Evolutionary conservation across 2,329 filamentous ascomycete species (phyloP).

Genomic region (Trichoderma koningii): DNA sequence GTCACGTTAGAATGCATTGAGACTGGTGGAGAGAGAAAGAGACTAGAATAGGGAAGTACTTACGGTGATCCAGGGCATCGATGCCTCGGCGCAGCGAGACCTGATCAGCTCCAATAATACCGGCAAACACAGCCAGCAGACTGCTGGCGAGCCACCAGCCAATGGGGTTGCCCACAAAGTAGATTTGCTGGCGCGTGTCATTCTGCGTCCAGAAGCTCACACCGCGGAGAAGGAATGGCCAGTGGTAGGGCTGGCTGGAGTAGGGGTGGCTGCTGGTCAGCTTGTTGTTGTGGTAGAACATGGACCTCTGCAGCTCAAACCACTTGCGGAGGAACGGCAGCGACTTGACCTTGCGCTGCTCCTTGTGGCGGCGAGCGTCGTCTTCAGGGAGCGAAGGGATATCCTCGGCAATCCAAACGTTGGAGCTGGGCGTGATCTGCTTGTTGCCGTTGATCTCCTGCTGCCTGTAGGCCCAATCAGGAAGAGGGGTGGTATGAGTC

Average conservation of each 20-base stretch:
- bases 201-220: constrained; percentile 99
- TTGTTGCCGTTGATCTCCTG: constrained; percentile 99
- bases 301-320: constrained; percentile 92
- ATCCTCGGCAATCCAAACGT: constrained; percentile 92
- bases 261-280: constrained; percentile 97
- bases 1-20: not conserved
- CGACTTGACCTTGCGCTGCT: constrained; percentile 75
- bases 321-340: constrained; percentile 92
- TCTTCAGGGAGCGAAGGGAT: constrained; percentile 77
- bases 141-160: constrained; percentile 97
- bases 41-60: constrained; percentile 47
- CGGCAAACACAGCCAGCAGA: constrained; percentile 87
- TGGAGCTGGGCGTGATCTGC: constrained; percentile 84
- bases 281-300: constrained; percentile 99
- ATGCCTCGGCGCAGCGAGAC: constrained; percentile 88
- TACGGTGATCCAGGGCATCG: constrained; percentile 90
- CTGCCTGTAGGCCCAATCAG: constrained; percentile 95
- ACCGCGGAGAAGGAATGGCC: constrained; percentile 95
- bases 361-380: constrained; percentile 71
- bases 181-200: constrained; percentile 93
- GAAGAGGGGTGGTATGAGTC: constrained; percentile 93
- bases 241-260: constrained; percentile 90
- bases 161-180: constrained; percentile 95
- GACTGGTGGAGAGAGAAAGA: not conserved
- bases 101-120: constrained; percentile 90